Conservation (phyloP, 805 yeast genomes). For the Myxozyma nipponensis region DNA sequence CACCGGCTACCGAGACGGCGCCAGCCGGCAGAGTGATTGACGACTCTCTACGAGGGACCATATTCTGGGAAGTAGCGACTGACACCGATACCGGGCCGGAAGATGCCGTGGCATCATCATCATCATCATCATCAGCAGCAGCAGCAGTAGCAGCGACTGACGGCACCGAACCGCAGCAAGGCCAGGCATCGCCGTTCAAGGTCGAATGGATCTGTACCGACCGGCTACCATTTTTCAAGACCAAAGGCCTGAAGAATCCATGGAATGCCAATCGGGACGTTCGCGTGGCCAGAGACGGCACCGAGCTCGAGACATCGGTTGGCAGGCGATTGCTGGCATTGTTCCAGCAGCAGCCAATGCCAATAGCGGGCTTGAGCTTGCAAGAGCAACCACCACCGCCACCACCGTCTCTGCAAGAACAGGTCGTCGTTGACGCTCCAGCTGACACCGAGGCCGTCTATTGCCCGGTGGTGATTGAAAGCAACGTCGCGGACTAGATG, state of each 20-base stretch:
- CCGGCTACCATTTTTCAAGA: conserved; percentile 35
- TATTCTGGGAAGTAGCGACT: conserved; percentile 39
- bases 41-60: conserved; percentile 38
- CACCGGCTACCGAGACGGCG: conserved; percentile 28
- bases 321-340: conserved; percentile 35
- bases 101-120: background rate
- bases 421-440: background rate
- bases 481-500: too few species aligned
- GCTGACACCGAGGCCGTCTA: background rate
- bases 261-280: conserved; percentile 41
- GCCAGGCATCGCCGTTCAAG: conserved; percentile 34
- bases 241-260: conserved; percentile 37
- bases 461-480: background rate
- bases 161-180: conserved; percentile 7
- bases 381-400: background rate
- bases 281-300: conserved; percentile 44
- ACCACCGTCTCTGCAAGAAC: too few species aligned
- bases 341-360: too few species aligned
- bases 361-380: background rate
- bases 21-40: conserved; percentile 38
- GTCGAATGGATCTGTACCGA: conserved; percentile 39
- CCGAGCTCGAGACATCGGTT: conserved; percentile 40
- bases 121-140: conserved; percentile 1
- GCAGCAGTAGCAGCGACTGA: background rate
- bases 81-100: background rate